phyloP scores from a whole-genome alignment of 805 yeast species.

The Lipomyces sp. region DNA sequence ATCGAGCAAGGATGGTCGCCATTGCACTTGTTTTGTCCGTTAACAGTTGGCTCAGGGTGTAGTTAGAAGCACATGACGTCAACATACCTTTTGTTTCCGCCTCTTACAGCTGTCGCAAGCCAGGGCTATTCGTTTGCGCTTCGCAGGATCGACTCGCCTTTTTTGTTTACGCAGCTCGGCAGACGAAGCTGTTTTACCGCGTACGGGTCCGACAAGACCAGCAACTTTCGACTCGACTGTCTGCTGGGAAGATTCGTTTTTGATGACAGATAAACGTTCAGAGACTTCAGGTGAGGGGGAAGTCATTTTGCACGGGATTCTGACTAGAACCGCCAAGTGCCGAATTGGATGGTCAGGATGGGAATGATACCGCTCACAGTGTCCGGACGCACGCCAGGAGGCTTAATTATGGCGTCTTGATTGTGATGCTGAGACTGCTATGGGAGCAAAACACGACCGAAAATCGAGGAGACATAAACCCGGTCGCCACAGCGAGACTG shows the following conservation, averaged over 20 bases:
- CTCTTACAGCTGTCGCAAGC: slow-evolving; percentile 56
- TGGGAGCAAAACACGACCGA: too few species aligned
- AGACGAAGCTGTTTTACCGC: slow-evolving; percentile 20
- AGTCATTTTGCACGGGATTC: not conserved
- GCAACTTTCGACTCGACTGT: not conserved
- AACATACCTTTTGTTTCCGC: slow-evolving; percentile 46
- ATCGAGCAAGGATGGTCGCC: slow-evolving; percentile 48
- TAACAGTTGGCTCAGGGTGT: not conserved
- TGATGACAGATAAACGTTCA: not conserved
- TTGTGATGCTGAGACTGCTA: too few species aligned
- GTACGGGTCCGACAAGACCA: not conserved
- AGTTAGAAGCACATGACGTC: not conserved
- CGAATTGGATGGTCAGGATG: too few species aligned
- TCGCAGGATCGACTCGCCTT: slow-evolving; percentile 39
- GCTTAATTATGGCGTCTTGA: too few species aligned
- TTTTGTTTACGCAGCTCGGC: slow-evolving; percentile 36
- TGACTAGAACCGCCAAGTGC: not conserved
- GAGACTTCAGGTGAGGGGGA: not conserved
- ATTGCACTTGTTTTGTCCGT: slow-evolving; percentile 40
- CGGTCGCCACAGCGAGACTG: too few species aligned
- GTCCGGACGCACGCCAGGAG: too few species aligned
- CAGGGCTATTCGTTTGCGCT: slow-evolving; percentile 52
- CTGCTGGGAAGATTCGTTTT: not conserved
- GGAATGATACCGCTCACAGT: too few species aligned
- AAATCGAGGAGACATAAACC: too few species aligned